Conservation (phyloP, 2,329 filamentous ascomycete species). For the Neopestalotiopsis sp. region DNA sequence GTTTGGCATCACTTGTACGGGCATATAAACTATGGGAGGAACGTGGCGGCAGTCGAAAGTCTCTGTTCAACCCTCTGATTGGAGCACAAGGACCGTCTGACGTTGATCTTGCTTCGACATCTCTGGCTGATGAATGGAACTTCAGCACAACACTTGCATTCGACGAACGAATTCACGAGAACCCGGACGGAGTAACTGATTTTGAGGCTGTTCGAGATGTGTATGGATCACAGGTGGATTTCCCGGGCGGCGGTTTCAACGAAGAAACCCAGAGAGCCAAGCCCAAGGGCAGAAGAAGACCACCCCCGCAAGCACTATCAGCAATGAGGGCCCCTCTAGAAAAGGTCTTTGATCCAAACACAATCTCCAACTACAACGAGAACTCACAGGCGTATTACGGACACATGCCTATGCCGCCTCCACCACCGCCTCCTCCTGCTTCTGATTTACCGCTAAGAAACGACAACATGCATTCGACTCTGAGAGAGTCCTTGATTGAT, state of each 20-base stretch:
- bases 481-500: conserved; percentile 70
- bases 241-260: conserved; percentile 47
- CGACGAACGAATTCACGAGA: conserved; percentile 60
- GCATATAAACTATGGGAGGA: conserved; percentile 79
- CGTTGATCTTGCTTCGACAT: conserved; percentile 48
- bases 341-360: conserved; percentile 71
- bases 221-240: conserved; percentile 64
- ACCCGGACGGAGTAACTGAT: conserved; percentile 48
- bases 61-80: conserved; percentile 61
- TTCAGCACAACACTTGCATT: conserved; percentile 71
- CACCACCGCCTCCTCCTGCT: conserved; percentile 25
- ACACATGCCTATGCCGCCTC: conserved; percentile 42
- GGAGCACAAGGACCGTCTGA: conserved; percentile 61
- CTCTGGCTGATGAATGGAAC: conserved; percentile 68
- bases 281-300: conserved; percentile 57
- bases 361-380: conserved; percentile 68
- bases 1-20: conserved; percentile 69
- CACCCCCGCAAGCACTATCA: conserved; percentile 63
- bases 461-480: conserved; percentile 55
- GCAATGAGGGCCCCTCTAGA: conserved; percentile 65
- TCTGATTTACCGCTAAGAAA: conserved; percentile 67
- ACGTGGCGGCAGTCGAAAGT: conserved; percentile 72
- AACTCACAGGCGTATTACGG: conserved; percentile 68
- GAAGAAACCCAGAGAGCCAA: conserved; percentile 60
- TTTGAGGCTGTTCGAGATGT: conserved; percentile 65